Base-by-base conservation (phyloP, 148 eudicot genomes). In the Spergularia marina region DNA sequence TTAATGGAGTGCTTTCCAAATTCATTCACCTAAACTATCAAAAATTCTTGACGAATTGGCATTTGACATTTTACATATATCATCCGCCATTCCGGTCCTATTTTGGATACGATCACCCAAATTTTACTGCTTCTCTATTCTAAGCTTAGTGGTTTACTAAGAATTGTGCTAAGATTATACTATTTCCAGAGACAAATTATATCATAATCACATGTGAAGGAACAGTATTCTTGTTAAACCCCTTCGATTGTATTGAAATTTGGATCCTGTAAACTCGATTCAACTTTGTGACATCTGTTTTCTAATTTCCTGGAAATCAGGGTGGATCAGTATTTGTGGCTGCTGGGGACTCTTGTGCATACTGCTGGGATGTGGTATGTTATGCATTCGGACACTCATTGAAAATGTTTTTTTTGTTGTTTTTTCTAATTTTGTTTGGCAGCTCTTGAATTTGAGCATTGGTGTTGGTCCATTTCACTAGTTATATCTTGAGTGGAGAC, bases 341-440 rank as follows among this genome's bases (percentile, higher is more conserved):
- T 78, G 87, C 97, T 81, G 98, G 98, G 66, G 92, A 94, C 81
- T 92, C 97, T 65, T 89, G 87, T 85, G 98, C 98, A 7, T 94
- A 94, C 84, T 94, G 97, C 80, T 94, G 98, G 98, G 98, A 94
- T 83, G 80, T 94, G 97, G 98, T 94, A 91, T 71, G 86, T 79
- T 20, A 47, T 72, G 14, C 55, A 71, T 61, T 56, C 0, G 6
- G 14, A 23, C n/a, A n/a, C n/a, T n/a, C n/a, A n/a, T n/a, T 23
- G 25, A 23, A 23, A 23, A 23, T 23, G 25, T 23, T 23, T 23
- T 23, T 23, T 23, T 23, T 23, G 0, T 23, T 23, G 25, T 23
- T 23, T 23, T 23, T 23, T 23, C n/a, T n/a, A n/a, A 1, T 23
- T 23, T 23, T 23, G 25, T 30, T 30, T 30, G 36, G 47, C 62